Base-by-base conservation (phyloP, 495 filamentous ascomycete species). In the Penicillium antarcticum region DNA sequence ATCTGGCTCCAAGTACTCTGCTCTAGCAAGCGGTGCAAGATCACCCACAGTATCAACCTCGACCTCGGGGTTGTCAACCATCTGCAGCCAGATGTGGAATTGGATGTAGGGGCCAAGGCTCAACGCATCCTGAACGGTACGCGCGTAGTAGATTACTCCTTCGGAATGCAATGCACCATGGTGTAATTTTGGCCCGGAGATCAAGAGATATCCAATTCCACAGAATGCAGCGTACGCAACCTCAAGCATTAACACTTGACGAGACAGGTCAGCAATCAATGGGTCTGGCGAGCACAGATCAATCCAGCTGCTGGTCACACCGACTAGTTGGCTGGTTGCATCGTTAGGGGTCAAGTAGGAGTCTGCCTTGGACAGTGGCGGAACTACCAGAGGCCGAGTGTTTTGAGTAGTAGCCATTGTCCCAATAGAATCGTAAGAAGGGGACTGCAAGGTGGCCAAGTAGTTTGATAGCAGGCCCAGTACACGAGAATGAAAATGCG, bases 161-260 rank as follows among this genome's bases (percentile, higher is more conserved):
- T 76, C 71, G 0, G 73, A 72, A 48, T 75, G 62, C 34, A 72
- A 55, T 14, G 51, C 61, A 16, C 74, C 67, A 63, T 80, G 66
- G 55, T 78, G 63, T 62, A 83, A 50, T 50, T 74, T 78, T 1
- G 92, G 94, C 4, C 90, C 89, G 3, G 84, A 85, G 26, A 97
- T 72, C 46, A 97, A 73, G 34, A 99, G 77, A 65, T 87, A 95
- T 17, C 82, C 83, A 52, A 91, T 78, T 13, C 94, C 94, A 63
- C 90, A 95, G 72, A 97, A 99, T 42, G 88, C 89, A 32, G 94
- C 95, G 68, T 97, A 99, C 17, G 88, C 85, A 14, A 97, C 80
- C 58, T 99, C 94, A 45, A 94, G 73, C 65, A 90, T 89, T 41
- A 99, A 71, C 2, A 96, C 89, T 63, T 96, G 91, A 24, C 87